Percentiles rank a stretch among this genome's conserved stretches.
Conservation (phyloP, 2,329 filamentous ascomycete species). For the Exophiala aquamarina region DNA sequence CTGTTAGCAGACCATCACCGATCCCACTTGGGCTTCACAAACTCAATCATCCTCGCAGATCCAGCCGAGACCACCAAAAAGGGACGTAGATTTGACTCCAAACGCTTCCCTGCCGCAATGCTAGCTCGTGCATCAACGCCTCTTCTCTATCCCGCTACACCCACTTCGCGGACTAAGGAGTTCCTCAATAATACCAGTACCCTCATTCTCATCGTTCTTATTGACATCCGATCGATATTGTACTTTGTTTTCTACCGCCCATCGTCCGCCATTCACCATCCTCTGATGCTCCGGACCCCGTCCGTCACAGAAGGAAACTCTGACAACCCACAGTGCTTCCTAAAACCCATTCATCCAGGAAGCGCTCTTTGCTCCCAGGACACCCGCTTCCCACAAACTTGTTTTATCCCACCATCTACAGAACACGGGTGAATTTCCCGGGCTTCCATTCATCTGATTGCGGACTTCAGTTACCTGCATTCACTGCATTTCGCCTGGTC, state of each 20-base stretch:
- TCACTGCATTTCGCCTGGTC: no score
- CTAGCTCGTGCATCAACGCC: constrained; percentile 23
- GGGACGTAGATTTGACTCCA: constrained; percentile 17
- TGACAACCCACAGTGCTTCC: no score
- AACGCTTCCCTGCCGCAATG: constrained; percentile 20
- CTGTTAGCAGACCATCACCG: constrained; percentile 6
- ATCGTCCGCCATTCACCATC: background rate
- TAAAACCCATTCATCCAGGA: no score
- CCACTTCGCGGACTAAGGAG: constrained; percentile 7
- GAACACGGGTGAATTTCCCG: no score
- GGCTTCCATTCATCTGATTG: no score
- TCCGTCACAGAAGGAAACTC: no score
- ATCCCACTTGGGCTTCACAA: constrained; percentile 9
- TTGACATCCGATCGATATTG: constrained; percentile 1
- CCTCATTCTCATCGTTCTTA: no score
- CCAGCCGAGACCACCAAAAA: constrained; percentile 17
- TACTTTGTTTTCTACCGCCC: background rate
- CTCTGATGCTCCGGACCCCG: background rate
- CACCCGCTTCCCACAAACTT: no score
- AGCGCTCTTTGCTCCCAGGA: no score
- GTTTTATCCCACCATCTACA: no score
- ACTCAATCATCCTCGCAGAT: constrained; percentile 11
- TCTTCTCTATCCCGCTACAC: constrained; percentile 11
- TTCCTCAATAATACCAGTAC: background rate
- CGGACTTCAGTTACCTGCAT: no score